Evolutionary conservation across 306 rosid genomes (phyloP).

Genomic region (Potentilla sterilis): DNA sequence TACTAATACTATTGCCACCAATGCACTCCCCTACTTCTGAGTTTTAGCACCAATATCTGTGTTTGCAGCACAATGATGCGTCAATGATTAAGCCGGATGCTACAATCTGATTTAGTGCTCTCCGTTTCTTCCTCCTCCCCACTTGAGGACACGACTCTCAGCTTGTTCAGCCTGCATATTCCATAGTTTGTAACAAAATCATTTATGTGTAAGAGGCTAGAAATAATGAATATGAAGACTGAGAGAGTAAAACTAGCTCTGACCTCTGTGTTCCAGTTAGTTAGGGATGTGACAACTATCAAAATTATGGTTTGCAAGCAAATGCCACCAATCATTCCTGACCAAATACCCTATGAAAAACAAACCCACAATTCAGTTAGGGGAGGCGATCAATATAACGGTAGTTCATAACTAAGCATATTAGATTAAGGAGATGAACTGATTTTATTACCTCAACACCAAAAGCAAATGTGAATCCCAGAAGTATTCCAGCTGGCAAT

Average conservation of each 20-base stretch:
- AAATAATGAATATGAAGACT: not conserved
- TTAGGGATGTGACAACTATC: constrained; percentile 44
- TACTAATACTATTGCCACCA: not conserved
- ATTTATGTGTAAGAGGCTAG: not conserved
- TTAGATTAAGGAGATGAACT: not conserved
- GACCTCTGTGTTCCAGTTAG: constrained; percentile 76
- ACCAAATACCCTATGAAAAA: constrained; percentile 66
- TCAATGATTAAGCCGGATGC: not conserved
- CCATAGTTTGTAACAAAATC: not conserved
- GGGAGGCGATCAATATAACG: not conserved
- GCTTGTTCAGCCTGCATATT: constrained; percentile 69
- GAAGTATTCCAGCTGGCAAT: constrained; percentile 70
- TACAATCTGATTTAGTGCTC: not conserved
- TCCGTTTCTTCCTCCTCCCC: constrained; percentile 67
- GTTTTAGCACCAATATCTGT: constrained; percentile 2
- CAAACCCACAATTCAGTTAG: not conserved
- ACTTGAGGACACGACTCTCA: constrained; percentile 58
- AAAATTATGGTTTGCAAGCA: constrained; percentile 62
- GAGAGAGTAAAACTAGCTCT: constrained; percentile 10
- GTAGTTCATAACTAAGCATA: no score
- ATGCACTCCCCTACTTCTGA: not conserved
- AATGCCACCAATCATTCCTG: constrained; percentile 78
- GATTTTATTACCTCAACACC: constrained; percentile 51
- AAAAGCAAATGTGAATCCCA: constrained; percentile 56
- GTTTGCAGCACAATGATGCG: not conserved